Evolutionary conservation across 495 filamentous ascomycete species (phyloP).

Genomic region (Schizothecium vesticola): DNA sequence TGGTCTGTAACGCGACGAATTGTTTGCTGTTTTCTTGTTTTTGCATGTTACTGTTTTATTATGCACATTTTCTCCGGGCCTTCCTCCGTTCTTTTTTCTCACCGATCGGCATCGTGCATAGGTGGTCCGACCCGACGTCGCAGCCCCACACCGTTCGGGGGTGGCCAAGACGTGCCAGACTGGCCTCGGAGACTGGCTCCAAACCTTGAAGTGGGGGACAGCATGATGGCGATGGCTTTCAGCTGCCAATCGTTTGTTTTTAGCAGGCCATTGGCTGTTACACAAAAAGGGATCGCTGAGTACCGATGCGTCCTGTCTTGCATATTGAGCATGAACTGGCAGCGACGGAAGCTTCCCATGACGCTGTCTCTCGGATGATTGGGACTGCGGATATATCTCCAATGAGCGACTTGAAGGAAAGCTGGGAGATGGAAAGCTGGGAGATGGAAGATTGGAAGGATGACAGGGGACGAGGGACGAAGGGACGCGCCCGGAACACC

Average conservation of each 20-base stretch:
- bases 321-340: not conserved
- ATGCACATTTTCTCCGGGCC: not conserved
- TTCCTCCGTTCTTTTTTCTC: not conserved
- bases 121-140: not conserved
- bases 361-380: no score
- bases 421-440: not conserved
- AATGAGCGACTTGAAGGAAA: not conserved
- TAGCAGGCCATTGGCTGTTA: not conserved
- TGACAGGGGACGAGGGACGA: no score
- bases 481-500: not conserved
- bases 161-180: no score
- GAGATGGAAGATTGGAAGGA: no score
- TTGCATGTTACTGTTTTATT: not conserved
- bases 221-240: not conserved
- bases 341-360: no score
- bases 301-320: not conserved
- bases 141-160: not conserved
- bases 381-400: no score
- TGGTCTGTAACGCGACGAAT: not conserved
- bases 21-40: not conserved
- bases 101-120: not conserved
- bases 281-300: no score
- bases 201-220: not conserved
- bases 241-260: not conserved
- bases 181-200: no score